Percentiles rank a stretch among this genome's conserved stretches.
These are phyloP conservation scores for Mortierella hygrophila DNA, from an alignment of 192 early-diverging fungal species.

Conservation along the genomic window DNA sequence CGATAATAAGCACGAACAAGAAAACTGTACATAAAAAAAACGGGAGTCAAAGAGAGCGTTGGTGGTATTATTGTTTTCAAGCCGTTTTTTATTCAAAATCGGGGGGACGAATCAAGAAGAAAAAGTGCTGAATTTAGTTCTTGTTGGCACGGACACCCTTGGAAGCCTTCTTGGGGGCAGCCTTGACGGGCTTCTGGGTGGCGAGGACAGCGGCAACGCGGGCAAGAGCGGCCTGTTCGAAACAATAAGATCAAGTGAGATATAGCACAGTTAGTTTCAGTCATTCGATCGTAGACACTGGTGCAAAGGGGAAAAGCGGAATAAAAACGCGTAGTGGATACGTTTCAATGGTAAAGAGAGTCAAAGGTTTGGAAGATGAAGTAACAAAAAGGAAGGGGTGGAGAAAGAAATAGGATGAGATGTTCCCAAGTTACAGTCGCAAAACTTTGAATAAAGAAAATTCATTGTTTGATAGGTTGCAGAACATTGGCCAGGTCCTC, in stretches of 20 bases:
- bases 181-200: slow-evolving; percentile 71
- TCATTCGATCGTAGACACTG: not conserved
- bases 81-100: slow-evolving; percentile 12
- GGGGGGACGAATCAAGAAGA: not conserved
- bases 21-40: not conserved
- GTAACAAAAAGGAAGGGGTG: not conserved
- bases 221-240: slow-evolving; percentile 73
- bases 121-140: slow-evolving; percentile 22
- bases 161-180: slow-evolving; percentile 63
- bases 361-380: not conserved
- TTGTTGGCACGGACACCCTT: slow-evolving; percentile 69
- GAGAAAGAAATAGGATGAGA: slow-evolving; percentile 1
- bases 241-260: not conserved
- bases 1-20: not conserved
- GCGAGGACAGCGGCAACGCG: slow-evolving; percentile 75
- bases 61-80: slow-evolving; percentile 7
- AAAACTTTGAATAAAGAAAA: slow-evolving; percentile 42
- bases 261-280: not conserved
- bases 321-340: not conserved
- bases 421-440: slow-evolving; percentile 43
- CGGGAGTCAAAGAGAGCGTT: not conserved
- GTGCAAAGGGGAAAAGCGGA: not conserved
- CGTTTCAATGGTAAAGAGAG: not conserved
- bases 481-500: slow-evolving; percentile 18
- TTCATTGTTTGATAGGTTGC: slow-evolving; percentile 25